These are phyloP conservation scores for Cercospora citrullina DNA, from an alignment of 2,329 filamentous ascomycete genomes.

Conservation along the genomic window DNA sequence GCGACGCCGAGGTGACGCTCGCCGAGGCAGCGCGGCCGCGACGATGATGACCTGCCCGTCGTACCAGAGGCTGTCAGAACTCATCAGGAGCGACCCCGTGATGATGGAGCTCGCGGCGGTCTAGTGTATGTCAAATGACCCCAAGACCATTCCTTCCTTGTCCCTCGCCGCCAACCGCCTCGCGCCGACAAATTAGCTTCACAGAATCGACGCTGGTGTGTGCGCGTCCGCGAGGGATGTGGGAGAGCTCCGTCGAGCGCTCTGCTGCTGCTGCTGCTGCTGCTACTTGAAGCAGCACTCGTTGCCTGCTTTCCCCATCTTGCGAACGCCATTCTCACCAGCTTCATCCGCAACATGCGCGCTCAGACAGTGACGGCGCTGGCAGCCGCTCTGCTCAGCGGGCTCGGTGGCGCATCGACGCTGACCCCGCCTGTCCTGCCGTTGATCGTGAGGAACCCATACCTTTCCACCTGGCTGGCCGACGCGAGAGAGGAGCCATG, in stretches of 20 bases:
- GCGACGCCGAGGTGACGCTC: neutral
- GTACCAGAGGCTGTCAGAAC: neutral
- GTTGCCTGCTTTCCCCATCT: neutral
- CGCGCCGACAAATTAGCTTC: neutral
- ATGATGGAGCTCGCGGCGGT: neutral
- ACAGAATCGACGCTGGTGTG: neutral
- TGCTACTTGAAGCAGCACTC: neutral
- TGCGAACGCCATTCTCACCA: neutral
- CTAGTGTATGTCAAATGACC: neutral
- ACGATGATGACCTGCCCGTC: neutral
- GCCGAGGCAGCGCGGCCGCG: neutral
- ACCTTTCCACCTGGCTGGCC: conserved; percentile 57
- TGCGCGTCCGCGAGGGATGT: neutral
- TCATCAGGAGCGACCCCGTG: neutral
- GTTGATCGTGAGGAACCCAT: conserved; percentile 53
- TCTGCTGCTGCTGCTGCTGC: neutral
- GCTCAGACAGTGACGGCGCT: conserved; percentile 21
- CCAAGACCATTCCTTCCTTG: neutral
- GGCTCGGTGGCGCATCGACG: conserved; percentile 48
- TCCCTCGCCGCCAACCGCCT: neutral
- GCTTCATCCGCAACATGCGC: conserved; percentile 24
- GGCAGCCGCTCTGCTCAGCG: conserved; percentile 29
- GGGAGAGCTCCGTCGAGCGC: neutral
- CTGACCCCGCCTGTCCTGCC: conserved; percentile 57
- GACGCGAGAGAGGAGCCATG: conserved; percentile 73